Conservation (phyloP, 768 basidiomycete species). For the Fibroporia radiculosa region DNA sequence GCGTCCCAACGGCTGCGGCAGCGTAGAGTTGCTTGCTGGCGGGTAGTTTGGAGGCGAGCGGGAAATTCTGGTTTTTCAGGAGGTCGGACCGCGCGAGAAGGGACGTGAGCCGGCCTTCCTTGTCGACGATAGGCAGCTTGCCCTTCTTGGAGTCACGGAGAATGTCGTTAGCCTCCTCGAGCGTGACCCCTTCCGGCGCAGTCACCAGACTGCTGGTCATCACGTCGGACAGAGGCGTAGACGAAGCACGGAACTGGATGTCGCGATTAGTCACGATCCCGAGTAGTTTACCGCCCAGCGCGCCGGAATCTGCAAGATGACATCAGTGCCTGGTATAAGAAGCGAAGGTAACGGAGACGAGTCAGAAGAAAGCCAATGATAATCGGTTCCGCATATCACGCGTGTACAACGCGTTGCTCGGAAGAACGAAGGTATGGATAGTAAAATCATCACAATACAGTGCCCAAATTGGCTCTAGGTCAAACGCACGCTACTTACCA, state of each 20-base stretch:
- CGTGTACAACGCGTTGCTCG: constrained; percentile 60
- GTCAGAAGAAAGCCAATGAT: constrained; percentile 28
- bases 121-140: constrained; percentile 83
- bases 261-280: constrained; percentile 97
- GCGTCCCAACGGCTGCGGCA: constrained; percentile 92
- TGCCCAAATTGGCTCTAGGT: not conserved
- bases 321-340: constrained; percentile 2
- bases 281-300: constrained; percentile 83
- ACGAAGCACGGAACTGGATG: constrained; percentile 78
- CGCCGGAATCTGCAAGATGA: constrained; percentile 62
- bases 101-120: constrained; percentile 55
- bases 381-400: constrained; percentile 65
- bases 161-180: constrained; percentile 87
- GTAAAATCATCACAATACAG: constrained; percentile 34
- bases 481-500: constrained; percentile 37
- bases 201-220: constrained; percentile 91
- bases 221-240: constrained; percentile 62
- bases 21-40: constrained; percentile 93
- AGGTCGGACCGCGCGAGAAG: constrained; percentile 96
- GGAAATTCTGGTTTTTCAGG: constrained; percentile 95
- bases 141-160: constrained; percentile 97
- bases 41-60: constrained; percentile 87
- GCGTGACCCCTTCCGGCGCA: constrained; percentile 81
- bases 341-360: constrained; percentile 11
- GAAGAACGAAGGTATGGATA: constrained; percentile 85